A percentile compares a stretch with the other conserved stretches of the same genome.
Conservation (phyloP, 2,329 filamentous ascomycete genomes). For the Colletotrichum sp. region DNA sequence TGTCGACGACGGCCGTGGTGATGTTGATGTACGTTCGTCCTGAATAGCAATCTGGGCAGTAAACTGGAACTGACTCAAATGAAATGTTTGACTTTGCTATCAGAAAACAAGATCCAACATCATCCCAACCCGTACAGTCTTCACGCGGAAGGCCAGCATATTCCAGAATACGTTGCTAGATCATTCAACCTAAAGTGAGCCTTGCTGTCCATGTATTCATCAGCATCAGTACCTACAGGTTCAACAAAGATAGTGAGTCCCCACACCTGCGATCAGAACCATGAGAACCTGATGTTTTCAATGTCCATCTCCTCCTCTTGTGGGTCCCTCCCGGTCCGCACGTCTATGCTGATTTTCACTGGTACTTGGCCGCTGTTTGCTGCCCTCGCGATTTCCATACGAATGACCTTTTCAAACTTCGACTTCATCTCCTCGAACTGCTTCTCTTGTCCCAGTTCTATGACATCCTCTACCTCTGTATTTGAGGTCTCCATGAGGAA, state of each 20-base stretch:
- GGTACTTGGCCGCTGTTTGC: fast-evolving
- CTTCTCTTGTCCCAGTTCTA: neutral
- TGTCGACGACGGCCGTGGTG: too few species aligned
- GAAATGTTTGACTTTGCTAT: fast-evolving
- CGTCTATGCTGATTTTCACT: neutral
- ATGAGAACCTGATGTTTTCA: neutral
- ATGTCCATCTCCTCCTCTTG: neutral
- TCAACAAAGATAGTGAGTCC: too few species aligned
- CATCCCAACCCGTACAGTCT: neutral
- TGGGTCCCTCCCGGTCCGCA: neutral
- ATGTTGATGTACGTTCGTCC: neutral
- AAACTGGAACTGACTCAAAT: neutral
- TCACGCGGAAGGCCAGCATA: fast-evolving
- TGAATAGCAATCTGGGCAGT: fast-evolving
- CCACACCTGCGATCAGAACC: neutral
- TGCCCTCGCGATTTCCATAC: neutral
- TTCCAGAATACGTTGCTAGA: fast-evolving
- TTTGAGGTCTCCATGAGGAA: neutral
- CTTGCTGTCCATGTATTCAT: fast-evolving
- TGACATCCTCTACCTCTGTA: neutral
- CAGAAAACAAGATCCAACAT: neutral
- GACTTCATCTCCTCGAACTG: neutral
- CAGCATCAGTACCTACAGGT: neutral
- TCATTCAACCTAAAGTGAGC: neutral
- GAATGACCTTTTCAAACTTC: neutral